Conservation (phyloP, 306 rosid species). For the Gastrolobium villosum region DNA sequence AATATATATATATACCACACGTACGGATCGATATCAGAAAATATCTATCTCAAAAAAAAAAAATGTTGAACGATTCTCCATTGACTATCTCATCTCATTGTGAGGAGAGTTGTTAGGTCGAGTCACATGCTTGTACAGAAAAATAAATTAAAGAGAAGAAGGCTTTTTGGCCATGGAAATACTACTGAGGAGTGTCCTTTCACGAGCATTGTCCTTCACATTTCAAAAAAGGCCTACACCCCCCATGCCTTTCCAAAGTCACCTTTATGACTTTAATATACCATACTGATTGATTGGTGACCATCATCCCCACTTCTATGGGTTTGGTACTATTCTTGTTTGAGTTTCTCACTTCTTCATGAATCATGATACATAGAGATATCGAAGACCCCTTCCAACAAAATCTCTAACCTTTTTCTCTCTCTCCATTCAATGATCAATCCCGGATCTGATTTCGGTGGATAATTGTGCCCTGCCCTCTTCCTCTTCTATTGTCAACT, state of each 20-base stretch:
- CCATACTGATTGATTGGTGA: conserved; percentile 43
- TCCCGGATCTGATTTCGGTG: neutral
- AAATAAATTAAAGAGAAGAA: neutral
- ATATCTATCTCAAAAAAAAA: neutral
- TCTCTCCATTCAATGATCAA: conserved; percentile 26
- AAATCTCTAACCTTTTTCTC: neutral
- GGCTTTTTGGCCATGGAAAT: conserved; percentile 18
- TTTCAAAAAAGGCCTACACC: conserved; percentile 21
- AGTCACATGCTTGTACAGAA: conserved; percentile 62
- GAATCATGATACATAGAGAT: neutral
- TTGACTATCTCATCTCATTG: conserved; percentile 38
- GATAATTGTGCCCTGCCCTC: neutral
- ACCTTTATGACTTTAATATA: conserved; percentile 63
- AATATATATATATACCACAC: neutral
- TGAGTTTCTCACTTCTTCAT: conserved; percentile 14
- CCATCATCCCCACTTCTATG: conserved; percentile 44
- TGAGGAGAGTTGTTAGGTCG: conserved; percentile 48
- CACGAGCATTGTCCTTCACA: conserved; percentile 62
- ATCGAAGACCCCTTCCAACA: conserved; percentile 14
- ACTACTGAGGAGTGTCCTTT: conserved; percentile 44
- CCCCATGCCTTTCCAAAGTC: conserved; percentile 43
- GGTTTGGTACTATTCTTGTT: conserved; percentile 26
- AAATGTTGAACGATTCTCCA: neutral
- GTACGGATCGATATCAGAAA: neutral
- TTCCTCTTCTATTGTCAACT: neutral